phyloP scores from a whole-genome alignment of 805 yeast species.

The Kodamaea sagamina region DNA sequence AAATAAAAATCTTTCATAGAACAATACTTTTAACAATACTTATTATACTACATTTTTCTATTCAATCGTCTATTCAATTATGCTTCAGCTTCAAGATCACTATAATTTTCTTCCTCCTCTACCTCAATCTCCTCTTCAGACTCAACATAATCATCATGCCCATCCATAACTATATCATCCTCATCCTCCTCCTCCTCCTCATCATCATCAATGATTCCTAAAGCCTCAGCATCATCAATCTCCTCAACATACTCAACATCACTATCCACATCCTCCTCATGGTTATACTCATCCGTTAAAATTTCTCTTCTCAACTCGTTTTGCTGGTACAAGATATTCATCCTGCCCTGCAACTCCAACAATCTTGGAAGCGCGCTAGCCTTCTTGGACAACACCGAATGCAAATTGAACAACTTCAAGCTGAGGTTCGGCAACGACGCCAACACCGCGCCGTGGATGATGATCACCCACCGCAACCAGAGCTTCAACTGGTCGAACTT shows the following conservation, averaged over 20 bases:
- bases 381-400: constrained; percentile 49
- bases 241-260: constrained; percentile 77
- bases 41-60: no score
- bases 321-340: constrained; percentile 49
- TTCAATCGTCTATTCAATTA: constrained; percentile 11
- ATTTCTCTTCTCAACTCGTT: constrained; percentile 44
- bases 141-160: constrained; percentile 21
- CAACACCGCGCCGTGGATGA: constrained; percentile 55
- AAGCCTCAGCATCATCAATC: constrained; percentile 50
- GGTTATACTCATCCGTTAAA: constrained; percentile 27
- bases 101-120: constrained; percentile 24
- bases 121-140: constrained; percentile 21
- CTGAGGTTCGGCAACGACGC: constrained; percentile 48
- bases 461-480: constrained; percentile 59
- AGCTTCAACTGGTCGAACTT: constrained; percentile 52
- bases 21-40: no score
- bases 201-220: constrained; percentile 21
- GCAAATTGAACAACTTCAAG: constrained; percentile 45
- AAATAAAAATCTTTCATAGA: no score
- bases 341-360: constrained; percentile 52
- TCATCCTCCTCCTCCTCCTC: constrained; percentile 23
- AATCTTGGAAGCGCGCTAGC: constrained; percentile 51
- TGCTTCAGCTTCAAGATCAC: constrained; percentile 21
- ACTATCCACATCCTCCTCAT: constrained; percentile 39
- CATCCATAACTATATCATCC: constrained; percentile 18